A percentile compares a stretch with the other conserved stretches of the same genome.
These are phyloP conservation scores for Chrysosporium queenslandicum DNA, from an alignment of 2,329 filamentous ascomycete species.

Conservation along the genomic window DNA sequence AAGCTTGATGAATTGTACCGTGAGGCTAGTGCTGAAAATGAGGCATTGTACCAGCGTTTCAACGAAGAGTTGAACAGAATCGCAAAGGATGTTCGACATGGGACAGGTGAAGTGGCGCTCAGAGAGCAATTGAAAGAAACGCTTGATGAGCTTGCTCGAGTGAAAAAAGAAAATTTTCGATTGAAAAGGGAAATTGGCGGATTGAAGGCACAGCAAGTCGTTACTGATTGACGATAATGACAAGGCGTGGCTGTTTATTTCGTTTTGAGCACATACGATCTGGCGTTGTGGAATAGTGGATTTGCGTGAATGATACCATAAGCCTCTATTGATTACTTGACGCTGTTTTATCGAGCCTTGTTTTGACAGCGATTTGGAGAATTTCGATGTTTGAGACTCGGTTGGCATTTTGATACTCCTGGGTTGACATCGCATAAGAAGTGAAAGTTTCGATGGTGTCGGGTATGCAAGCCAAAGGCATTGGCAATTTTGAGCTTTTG, in stretches of 20 bases:
- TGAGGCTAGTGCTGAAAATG: constrained; percentile 80
- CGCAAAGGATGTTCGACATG: constrained; percentile 61
- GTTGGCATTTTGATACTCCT: neutral
- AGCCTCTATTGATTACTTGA: neutral
- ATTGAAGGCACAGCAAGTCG: constrained; percentile 44
- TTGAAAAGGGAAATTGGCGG: constrained; percentile 74
- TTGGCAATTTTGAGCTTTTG: neutral
- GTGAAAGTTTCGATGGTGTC: too few relatives aligned
- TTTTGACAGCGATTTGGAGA: neutral
- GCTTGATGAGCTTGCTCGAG: constrained; percentile 63
- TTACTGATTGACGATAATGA: neutral
- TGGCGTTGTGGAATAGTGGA: constrained; percentile 2
- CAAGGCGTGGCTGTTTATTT: neutral
- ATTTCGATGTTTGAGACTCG: neutral
- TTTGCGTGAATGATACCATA: constrained; percentile 6
- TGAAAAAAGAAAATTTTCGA: constrained; percentile 77
- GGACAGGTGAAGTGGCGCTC: constrained; percentile 70
- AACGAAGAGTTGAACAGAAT: constrained; percentile 84
- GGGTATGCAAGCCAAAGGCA: too few relatives aligned
- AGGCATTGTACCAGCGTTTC: constrained; percentile 82
- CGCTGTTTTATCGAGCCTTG: neutral
- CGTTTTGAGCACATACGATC: neutral
- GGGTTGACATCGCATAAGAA: too few relatives aligned
- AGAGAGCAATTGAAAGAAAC: constrained; percentile 60
- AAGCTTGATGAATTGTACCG: constrained; percentile 82